Evolutionary conservation across 2,329 filamentous ascomycete species (phyloP).

Genomic region (Seiridium unicorne): DNA sequence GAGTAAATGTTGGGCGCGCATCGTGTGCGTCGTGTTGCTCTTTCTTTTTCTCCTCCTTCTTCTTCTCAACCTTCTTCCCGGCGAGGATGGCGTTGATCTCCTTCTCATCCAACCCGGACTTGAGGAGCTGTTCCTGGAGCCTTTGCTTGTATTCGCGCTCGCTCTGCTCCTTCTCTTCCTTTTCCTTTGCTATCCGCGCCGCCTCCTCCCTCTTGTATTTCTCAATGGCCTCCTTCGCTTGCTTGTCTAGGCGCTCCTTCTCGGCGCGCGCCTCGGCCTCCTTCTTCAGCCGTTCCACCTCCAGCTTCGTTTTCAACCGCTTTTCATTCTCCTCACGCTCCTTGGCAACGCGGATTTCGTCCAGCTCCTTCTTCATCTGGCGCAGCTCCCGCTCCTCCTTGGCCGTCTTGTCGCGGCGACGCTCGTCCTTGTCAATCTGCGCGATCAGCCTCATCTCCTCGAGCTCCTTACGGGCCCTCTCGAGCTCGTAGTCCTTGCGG

Average conservation of each 20-base stretch:
- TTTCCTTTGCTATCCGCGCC: slow-evolving; percentile 44
- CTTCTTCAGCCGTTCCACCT: slow-evolving; percentile 45
- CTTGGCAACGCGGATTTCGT: slow-evolving; percentile 38
- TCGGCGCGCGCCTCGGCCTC: slow-evolving; percentile 44
- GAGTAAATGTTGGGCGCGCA: slow-evolving; percentile 56
- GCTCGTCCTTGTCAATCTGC: slow-evolving; percentile 39
- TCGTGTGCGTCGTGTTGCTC: slow-evolving; percentile 23
- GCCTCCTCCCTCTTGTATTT: slow-evolving; percentile 49
- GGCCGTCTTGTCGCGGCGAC: slow-evolving; percentile 36
- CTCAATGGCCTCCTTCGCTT: slow-evolving; percentile 49
- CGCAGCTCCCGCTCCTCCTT: slow-evolving; percentile 36
- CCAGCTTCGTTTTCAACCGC: slow-evolving; percentile 51
- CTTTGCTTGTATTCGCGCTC: slow-evolving; percentile 55
- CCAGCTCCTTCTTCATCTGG: slow-evolving; percentile 29
- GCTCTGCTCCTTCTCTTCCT: slow-evolving; percentile 44
- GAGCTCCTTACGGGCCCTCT: slow-evolving; percentile 31
- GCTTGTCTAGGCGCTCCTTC: slow-evolving; percentile 41
- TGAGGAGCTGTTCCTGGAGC: slow-evolving; percentile 56
- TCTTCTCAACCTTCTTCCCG: slow-evolving; percentile 44
- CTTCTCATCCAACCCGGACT: slow-evolving; percentile 57
- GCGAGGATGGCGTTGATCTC: slow-evolving; percentile 57
- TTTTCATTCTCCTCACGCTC: slow-evolving; percentile 48
- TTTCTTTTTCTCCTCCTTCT: slow-evolving; percentile 38
- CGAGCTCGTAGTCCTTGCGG: slow-evolving; percentile 39
- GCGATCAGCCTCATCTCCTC: slow-evolving; percentile 41